Evolutionary conservation across 2,329 filamentous ascomycete genomes (phyloP).

Genomic region (Pestalotiopsis sp.): DNA sequence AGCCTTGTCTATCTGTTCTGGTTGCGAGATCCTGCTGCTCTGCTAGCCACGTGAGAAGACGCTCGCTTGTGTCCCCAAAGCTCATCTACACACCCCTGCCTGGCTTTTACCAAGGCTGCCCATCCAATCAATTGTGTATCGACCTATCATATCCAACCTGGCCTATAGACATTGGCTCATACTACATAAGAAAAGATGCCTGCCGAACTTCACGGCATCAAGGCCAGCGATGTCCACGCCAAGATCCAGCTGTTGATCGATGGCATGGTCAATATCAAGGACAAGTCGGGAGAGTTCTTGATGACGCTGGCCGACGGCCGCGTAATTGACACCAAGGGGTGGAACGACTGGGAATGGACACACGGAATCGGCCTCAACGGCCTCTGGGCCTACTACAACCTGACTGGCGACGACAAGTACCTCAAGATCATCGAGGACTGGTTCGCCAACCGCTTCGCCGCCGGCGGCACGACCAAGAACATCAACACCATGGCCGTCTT

Average conservation of each 20-base stretch:
- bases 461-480: slow-evolving; percentile 79
- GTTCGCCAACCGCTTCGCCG: slow-evolving; percentile 70
- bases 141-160: neutral
- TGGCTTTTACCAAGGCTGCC: neutral
- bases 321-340: slow-evolving; percentile 83
- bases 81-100: neutral
- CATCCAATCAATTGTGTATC: neutral
- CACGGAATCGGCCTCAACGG: slow-evolving; percentile 81
- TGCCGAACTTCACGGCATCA: slow-evolving; percentile 46
- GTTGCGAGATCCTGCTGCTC: neutral
- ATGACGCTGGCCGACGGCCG: slow-evolving; percentile 72
- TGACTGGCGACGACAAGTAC: slow-evolving; percentile 64
- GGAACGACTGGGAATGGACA: slow-evolving; percentile 84
- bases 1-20: neutral
- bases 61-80: neutral
- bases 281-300: slow-evolving; percentile 75
- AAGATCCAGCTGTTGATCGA: slow-evolving; percentile 70
- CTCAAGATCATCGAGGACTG: slow-evolving; percentile 72
- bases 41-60: slow-evolving; percentile 5
- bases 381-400: slow-evolving; percentile 79
- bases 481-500: slow-evolving; percentile 86
- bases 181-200: slow-evolving; percentile 37
- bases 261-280: slow-evolving; percentile 77
- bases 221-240: slow-evolving; percentile 49
- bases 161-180: neutral